Evolutionary conservation across 495 filamentous ascomycete genomes (phyloP).

Genomic region (Penicillium turbatum): DNA sequence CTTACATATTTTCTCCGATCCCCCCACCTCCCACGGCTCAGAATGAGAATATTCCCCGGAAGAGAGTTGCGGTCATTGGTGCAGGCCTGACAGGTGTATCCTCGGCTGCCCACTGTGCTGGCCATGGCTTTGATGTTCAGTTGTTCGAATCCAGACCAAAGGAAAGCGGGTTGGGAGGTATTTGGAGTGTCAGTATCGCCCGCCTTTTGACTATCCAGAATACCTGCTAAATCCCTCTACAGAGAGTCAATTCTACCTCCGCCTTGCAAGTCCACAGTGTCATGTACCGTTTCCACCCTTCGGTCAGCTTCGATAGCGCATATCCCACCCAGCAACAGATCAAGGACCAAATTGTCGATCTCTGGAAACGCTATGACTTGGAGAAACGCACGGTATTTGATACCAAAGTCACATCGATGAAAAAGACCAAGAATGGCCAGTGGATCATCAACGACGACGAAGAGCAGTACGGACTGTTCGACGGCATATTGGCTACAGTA

Average conservation of each 20-base stretch:
- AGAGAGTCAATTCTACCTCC: constrained; percentile 81
- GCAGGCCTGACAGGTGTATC: constrained; percentile 80
- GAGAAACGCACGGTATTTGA: constrained; percentile 67
- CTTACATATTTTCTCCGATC: constrained; percentile 61
- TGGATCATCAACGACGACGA: constrained; percentile 84
- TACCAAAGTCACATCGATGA: constrained; percentile 61
- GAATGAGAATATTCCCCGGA: constrained; percentile 38
- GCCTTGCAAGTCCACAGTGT: constrained; percentile 77
- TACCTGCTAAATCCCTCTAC: constrained; percentile 5
- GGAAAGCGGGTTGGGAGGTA: constrained; percentile 64
- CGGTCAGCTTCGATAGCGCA: constrained; percentile 64
- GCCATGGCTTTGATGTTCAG: constrained; percentile 78
- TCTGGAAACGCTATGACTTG: constrained; percentile 75
- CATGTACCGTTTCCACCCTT: constrained; percentile 88
- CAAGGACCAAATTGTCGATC: constrained; percentile 59
- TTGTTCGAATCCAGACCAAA: constrained; percentile 69
- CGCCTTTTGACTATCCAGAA: background rate
- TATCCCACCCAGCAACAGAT: constrained; percentile 76
- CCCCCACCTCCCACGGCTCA: constrained; percentile 56
- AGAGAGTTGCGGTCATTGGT: constrained; percentile 76
- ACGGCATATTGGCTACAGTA: constrained; percentile 71
- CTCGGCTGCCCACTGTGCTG: constrained; percentile 77
- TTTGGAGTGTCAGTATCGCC: constrained; percentile 66
- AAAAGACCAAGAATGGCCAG: constrained; percentile 60
- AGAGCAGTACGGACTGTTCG: constrained; percentile 61